Evolutionary conservation across 2,329 filamentous ascomycete genomes (phyloP).

Genomic region (Sporothrix pallida): DNA sequence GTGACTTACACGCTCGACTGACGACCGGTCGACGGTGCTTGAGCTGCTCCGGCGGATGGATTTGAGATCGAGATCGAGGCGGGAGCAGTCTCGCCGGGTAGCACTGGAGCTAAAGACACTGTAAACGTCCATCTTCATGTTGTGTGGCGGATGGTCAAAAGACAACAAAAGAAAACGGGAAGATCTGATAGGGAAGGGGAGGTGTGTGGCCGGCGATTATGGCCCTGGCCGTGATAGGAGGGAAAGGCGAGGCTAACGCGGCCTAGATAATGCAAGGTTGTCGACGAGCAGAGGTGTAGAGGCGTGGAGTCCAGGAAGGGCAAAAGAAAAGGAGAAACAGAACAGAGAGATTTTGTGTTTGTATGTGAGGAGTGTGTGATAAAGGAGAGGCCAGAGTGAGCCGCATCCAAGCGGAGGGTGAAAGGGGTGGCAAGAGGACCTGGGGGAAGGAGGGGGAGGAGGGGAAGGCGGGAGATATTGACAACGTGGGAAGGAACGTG

Average conservation of each 20-base stretch:
- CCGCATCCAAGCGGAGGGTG: not conserved
- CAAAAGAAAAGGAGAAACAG: not conserved
- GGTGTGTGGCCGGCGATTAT: not conserved
- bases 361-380: not conserved
- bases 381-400: not conserved
- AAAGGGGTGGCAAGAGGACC: constrained; percentile 6
- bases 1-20: constrained; percentile 5
- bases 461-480: not conserved
- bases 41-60: constrained; percentile 47
- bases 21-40: constrained; percentile 10
- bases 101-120: constrained; percentile 56
- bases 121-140: constrained; percentile 57
- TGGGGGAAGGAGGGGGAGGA: constrained; percentile 5
- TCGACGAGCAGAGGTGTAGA: not conserved
- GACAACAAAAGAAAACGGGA: not conserved
- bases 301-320: not conserved
- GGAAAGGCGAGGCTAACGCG: not conserved
- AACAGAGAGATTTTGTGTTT: not conserved
- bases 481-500: constrained; percentile 6
- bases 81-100: constrained; percentile 51
- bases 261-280: not conserved
- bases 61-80: constrained; percentile 58
- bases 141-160: not conserved
- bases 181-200: not conserved
- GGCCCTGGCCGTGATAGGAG: not conserved